phyloP scores from a whole-genome alignment of 2,329 filamentous ascomycete species.

The Talaromyces marneffei region DNA sequence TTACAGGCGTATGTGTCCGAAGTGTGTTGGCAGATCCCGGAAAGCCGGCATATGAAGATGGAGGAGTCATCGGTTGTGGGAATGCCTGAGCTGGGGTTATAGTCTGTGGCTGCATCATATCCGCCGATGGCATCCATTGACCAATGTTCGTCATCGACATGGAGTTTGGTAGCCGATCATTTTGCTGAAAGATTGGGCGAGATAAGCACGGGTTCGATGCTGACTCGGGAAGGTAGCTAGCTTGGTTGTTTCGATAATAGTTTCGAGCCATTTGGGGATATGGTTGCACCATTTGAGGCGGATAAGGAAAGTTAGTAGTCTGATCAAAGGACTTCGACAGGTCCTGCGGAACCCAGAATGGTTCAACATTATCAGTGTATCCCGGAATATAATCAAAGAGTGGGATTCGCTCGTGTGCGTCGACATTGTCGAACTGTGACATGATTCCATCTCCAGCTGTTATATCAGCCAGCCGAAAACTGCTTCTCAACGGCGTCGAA shows the following conservation, averaged over 20 bases:
- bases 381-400: constrained; percentile 33
- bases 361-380: constrained; percentile 35
- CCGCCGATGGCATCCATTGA: constrained; percentile 31
- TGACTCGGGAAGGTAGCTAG: constrained; percentile 33
- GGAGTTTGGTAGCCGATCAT: constrained; percentile 30
- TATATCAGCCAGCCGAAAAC: constrained; percentile 33
- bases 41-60: constrained; percentile 35
- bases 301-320: constrained; percentile 27
- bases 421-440: constrained; percentile 30
- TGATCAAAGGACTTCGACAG: constrained; percentile 33
- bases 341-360: constrained; percentile 34
- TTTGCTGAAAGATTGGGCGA: constrained; percentile 34
- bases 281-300: constrained; percentile 27
- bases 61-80: constrained; percentile 31
- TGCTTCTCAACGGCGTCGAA: constrained; percentile 30
- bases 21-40: constrained; percentile 29
- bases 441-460: constrained; percentile 28
- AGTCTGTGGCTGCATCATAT: constrained; percentile 32
- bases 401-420: constrained; percentile 30
- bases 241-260: constrained; percentile 29
- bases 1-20: constrained; percentile 33
- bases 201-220: constrained; percentile 36
- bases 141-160: constrained; percentile 35
- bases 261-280: constrained; percentile 32
- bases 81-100: constrained; percentile 34